A percentile compares a stretch with the other conserved stretches of the same genome.
These are phyloP conservation scores for Pezicula radicicola DNA, from an alignment of 2,329 filamentous ascomycete genomes.

Conservation along the genomic window DNA sequence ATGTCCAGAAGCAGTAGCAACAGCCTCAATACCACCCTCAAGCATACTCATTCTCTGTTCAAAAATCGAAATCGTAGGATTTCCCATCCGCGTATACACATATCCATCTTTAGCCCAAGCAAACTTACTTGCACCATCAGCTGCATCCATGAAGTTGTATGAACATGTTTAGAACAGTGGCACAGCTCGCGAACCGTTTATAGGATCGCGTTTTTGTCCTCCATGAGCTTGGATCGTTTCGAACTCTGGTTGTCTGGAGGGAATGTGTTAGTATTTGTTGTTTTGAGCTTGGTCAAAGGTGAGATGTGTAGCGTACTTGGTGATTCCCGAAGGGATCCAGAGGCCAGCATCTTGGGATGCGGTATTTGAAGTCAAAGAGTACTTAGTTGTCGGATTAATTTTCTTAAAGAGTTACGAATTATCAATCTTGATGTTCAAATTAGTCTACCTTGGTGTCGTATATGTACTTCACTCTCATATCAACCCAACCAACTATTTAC, in stretches of 20 bases:
- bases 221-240: constrained; percentile 56
- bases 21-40: constrained; percentile 63
- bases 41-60: constrained; percentile 66
- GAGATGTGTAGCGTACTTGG: constrained; percentile 7
- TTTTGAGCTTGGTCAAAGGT: no score
- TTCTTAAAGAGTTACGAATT: no score
- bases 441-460: no score
- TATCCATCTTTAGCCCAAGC: constrained; percentile 70
- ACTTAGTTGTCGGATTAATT: no score
- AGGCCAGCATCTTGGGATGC: constrained; percentile 8
- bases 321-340: constrained; percentile 13
- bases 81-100: constrained; percentile 59
- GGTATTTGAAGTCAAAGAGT: not conserved
- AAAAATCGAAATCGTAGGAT: constrained; percentile 66
- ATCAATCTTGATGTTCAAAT: no score
- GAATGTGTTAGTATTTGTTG: no score
- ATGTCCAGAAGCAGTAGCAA: constrained; percentile 62
- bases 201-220: constrained; percentile 59
- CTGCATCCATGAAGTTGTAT: constrained; percentile 66
- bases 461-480: no score
- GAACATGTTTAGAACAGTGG: constrained; percentile 69
- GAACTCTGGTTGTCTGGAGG: constrained; percentile 29
- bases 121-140: constrained; percentile 66
- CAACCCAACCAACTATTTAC: no score
- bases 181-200: constrained; percentile 64